These are phyloP conservation scores for Asterophora lycoperdoides DNA, from an alignment of 768 basidiomycete species.

Conservation along the genomic window DNA sequence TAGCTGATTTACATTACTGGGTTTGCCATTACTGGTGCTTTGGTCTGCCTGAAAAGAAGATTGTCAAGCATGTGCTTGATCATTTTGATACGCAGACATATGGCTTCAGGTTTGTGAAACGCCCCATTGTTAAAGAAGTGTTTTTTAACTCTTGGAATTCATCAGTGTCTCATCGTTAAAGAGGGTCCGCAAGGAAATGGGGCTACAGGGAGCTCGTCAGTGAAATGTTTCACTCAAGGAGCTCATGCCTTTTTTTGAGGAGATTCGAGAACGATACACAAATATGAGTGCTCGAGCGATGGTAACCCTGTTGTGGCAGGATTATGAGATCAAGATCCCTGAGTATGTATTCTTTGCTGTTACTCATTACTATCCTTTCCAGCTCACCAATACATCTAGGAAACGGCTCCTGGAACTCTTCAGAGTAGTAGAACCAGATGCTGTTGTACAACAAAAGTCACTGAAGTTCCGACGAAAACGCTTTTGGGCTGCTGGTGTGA, in stretches of 20 bases:
- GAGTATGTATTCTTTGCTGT: constrained; percentile 8
- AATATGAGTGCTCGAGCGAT: too few relatives aligned
- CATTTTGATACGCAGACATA: constrained; percentile 6
- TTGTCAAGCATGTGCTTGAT: constrained; percentile 11
- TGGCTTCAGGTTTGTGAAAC: constrained; percentile 9
- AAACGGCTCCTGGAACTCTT: constrained; percentile 4
- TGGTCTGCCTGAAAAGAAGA: constrained; percentile 5
- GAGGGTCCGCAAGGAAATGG: background rate
- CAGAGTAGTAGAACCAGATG: constrained; percentile 3
- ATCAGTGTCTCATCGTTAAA: background rate
- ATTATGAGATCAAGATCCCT: constrained; percentile 15
- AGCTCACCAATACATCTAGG: constrained; percentile 2
- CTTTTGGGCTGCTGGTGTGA: too few relatives aligned
- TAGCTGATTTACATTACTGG: constrained; percentile 1
- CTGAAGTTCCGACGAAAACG: constrained; percentile 25
- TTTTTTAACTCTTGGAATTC: background rate
- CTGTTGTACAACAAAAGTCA: constrained; percentile 15
- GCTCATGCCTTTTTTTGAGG: constrained; percentile 1
- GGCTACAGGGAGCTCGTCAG: constrained; percentile 7
- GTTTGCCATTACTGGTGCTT: constrained; percentile 11
- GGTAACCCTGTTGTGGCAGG: too few relatives aligned
- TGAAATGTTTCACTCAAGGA: constrained; percentile 3
- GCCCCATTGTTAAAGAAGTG: background rate
- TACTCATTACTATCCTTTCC: background rate
- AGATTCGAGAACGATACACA: too few relatives aligned